These are phyloP conservation scores for Viola pubescens DNA, from an alignment of 441 rosid species.

Conservation along the genomic window DNA sequence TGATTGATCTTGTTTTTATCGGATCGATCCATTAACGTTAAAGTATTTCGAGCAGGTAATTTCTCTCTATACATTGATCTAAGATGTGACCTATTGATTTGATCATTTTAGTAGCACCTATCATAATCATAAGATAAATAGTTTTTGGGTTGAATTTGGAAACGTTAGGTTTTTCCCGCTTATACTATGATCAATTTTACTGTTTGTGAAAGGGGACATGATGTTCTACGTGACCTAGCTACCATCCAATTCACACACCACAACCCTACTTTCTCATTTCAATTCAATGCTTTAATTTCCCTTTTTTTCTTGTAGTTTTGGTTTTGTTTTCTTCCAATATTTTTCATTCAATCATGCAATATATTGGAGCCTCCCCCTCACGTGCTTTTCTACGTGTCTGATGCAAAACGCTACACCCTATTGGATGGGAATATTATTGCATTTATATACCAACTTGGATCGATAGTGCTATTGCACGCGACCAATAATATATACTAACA, in stretches of 20 bases:
- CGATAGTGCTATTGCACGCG: no score
- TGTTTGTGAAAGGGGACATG: conserved; percentile 18
- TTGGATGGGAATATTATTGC: conserved; percentile 5
- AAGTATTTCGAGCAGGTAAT: no score
- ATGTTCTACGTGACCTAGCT: conserved; percentile 35
- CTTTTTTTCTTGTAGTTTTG: background rate
- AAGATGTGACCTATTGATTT: no score
- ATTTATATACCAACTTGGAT: no score
- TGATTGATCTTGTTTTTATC: no score
- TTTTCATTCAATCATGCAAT: conserved; percentile 6
- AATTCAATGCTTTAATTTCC: conserved; percentile 8
- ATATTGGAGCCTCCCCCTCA: background rate
- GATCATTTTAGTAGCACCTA: no score
- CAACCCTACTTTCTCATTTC: conserved; percentile 3
- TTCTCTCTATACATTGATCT: no score
- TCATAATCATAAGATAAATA: no score
- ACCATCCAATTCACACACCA: conserved; percentile 5
- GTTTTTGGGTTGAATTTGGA: background rate
- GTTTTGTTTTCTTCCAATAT: no score
- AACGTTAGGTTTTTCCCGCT: background rate
- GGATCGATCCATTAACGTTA: no score
- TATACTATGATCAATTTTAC: no score
- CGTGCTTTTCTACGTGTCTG: background rate
- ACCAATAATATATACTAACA: no score
- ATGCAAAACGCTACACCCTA: background rate